Conservation (phyloP, 257 asterid genomes). For the Fraxinus anomala region DNA sequence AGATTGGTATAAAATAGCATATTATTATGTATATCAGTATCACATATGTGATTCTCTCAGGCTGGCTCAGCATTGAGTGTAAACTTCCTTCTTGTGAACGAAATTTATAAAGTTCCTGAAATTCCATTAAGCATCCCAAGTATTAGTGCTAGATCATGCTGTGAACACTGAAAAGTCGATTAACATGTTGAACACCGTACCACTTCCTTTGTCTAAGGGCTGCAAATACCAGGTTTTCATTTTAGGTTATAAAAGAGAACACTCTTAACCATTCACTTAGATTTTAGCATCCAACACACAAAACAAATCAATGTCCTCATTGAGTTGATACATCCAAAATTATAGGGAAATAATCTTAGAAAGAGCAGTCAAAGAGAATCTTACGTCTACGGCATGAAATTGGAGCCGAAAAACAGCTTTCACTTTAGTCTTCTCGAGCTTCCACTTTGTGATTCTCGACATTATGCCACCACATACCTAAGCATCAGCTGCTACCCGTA, state of each 20-base stretch:
- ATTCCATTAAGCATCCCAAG: background rate
- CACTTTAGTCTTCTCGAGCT: slow-evolving; percentile 93
- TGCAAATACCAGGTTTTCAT: background rate
- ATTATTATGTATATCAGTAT: background rate
- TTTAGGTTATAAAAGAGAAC: background rate
- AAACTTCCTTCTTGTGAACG: slow-evolving; percentile 16
- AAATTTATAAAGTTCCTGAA: background rate
- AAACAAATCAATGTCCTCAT: background rate
- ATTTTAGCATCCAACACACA: background rate
- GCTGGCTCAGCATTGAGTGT: background rate
- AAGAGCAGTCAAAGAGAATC: slow-evolving; percentile 22
- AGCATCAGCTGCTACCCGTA: slow-evolving; percentile 46
- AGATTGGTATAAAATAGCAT: background rate
- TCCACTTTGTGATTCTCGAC: slow-evolving; percentile 94
- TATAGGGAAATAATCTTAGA: background rate
- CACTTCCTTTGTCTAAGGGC: background rate
- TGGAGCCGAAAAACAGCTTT: slow-evolving; percentile 99
- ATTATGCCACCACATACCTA: slow-evolving; percentile 52
- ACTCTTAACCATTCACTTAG: background rate
- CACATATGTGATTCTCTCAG: background rate
- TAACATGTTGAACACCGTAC: slow-evolving; percentile 2
- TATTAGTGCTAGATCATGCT: background rate
- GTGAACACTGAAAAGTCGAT: background rate
- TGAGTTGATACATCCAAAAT: slow-evolving; percentile 14
- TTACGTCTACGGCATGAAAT: slow-evolving; percentile 93